phyloP scores from a whole-genome alignment of 1,139 yeast species.

The Saccharomyces hybrid region DNA sequence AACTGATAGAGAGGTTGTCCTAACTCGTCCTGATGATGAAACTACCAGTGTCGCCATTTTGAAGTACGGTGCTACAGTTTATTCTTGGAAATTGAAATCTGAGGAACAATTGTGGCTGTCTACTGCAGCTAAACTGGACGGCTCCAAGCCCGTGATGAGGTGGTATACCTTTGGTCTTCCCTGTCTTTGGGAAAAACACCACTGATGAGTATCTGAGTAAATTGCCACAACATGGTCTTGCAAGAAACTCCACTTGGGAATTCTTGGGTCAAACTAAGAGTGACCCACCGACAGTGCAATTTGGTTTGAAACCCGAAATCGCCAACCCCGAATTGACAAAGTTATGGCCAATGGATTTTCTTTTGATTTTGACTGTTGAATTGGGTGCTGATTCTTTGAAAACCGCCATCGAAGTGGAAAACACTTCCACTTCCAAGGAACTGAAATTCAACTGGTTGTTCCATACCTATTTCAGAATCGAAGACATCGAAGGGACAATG shows the following conservation, averaged over 20 bases:
- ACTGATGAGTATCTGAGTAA: constrained; percentile 30
- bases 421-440: constrained; percentile 44
- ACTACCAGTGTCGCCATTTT: constrained; percentile 56
- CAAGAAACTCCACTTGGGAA: constrained; percentile 85
- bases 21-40: constrained; percentile 49
- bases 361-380: constrained; percentile 62
- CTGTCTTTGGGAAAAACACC: constrained; percentile 79
- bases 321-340: constrained; percentile 47
- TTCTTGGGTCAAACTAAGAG: constrained; percentile 71
- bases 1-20: constrained; percentile 51
- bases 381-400: constrained; percentile 47
- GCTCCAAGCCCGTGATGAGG: constrained; percentile 92
- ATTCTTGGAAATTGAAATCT: constrained; percentile 70
- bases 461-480: constrained; percentile 79
- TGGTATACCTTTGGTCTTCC: constrained; percentile 93
- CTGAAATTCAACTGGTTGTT: constrained; percentile 91
- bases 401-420: constrained; percentile 68
- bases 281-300: constrained; percentile 66
- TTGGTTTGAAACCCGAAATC: constrained; percentile 80
- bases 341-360: constrained; percentile 68
- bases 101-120: constrained; percentile 69
- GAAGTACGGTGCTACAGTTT: constrained; percentile 81
- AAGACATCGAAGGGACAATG: constrained; percentile 67
- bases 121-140: constrained; percentile 74
- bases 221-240: constrained; percentile 95